A percentile compares a stretch with the other conserved stretches of the same genome.
Conservation (phyloP, 257 asterid genomes). For the Solanum neorickii region DNA sequence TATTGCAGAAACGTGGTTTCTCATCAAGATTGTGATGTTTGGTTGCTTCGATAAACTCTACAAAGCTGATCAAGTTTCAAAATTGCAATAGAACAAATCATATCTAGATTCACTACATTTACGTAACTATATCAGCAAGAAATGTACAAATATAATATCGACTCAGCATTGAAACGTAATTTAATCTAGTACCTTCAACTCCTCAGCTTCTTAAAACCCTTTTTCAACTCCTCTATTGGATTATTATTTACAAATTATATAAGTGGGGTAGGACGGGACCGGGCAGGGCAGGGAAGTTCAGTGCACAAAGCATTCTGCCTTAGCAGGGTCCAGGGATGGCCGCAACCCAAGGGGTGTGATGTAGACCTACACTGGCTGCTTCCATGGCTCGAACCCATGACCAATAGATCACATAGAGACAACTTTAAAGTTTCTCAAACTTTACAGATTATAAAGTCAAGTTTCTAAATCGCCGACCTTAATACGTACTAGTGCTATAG, state of each 20-base stretch:
- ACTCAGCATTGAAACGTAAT: background rate
- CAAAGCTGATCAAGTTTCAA: background rate
- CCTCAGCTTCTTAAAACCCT: background rate
- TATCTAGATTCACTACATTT: background rate
- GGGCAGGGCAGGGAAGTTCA: background rate
- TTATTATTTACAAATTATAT: background rate
- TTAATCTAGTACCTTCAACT: background rate
- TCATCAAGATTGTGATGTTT: background rate
- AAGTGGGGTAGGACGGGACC: background rate
- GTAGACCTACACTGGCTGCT: background rate
- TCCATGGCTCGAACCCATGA: background rate
- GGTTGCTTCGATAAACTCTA: background rate
- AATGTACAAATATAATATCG: background rate
- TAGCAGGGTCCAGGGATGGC: background rate
- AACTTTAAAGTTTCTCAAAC: background rate
- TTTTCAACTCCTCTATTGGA: background rate
- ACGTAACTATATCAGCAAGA: background rate
- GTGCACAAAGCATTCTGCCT: background rate
- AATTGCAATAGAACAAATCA: background rate
- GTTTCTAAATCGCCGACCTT: background rate
- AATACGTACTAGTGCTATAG: background rate
- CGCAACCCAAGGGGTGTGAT: background rate
- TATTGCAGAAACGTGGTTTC: background rate
- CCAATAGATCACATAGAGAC: background rate
- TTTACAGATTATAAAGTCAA: background rate